A percentile compares a stretch with the other conserved stretches of the same genome.
phyloP scores from a whole-genome alignment of 1,284 basidiomycete genomes.

The Tremellales sp. region DNA sequence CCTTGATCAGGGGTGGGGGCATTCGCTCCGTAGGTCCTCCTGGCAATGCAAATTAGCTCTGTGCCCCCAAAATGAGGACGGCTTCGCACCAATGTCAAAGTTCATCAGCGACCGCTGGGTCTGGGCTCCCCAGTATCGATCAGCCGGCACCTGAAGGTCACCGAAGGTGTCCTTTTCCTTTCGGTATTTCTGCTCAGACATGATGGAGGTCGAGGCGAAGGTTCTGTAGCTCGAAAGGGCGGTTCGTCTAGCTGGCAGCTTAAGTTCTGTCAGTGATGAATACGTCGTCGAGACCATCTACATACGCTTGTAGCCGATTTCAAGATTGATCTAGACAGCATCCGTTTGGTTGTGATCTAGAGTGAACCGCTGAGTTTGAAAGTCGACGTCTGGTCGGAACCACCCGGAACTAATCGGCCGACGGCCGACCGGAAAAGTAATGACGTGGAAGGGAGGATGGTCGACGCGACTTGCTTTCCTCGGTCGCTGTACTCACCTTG shows the following conservation, averaged over 20 bases:
- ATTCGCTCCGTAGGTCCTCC: conserved; percentile 82
- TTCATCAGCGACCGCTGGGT: conserved; percentile 98
- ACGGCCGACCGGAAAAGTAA: not conserved
- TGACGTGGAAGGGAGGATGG: conserved; percentile 2
- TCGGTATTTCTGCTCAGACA: conserved; percentile 44
- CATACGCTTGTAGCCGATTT: conserved; percentile 32
- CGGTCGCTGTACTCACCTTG: too few relatives aligned
- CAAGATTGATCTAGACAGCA: conserved; percentile 24
- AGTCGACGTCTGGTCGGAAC: not conserved
- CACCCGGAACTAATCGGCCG: not conserved
- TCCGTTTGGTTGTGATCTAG: not conserved
- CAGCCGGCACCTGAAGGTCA: conserved; percentile 79
- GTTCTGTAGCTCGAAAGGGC: conserved; percentile 18
- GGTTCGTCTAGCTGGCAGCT: conserved; percentile 14
- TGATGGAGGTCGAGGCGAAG: conserved; percentile 29
- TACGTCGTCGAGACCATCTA: conserved; percentile 2
- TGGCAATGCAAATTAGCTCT: conserved; percentile 12
- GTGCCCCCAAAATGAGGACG: conserved; percentile 1
- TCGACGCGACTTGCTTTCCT: too few relatives aligned
- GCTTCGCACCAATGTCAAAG: conserved; percentile 81
- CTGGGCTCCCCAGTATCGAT: conserved; percentile 98
- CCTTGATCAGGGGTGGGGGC: conserved; percentile 91
- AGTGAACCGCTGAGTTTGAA: not conserved
- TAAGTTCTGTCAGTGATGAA: conserved; percentile 1
- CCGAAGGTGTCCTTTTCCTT: conserved; percentile 50